Conservation (phyloP, 75 land plant genomes). For the Picea glauca region DNA sequence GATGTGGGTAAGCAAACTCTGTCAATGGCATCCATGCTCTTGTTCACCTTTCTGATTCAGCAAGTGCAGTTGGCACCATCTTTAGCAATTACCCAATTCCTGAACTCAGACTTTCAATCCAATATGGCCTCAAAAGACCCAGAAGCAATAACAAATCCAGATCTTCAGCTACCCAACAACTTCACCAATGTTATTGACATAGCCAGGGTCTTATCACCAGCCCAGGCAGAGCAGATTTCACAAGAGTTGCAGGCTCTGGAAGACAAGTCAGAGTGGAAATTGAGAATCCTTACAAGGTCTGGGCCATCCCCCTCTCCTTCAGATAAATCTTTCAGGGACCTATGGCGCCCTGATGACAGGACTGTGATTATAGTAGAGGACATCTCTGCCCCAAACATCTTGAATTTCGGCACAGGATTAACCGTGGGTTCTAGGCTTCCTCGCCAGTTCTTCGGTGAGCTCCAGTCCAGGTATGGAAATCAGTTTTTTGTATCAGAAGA, state of each 20-base stretch:
- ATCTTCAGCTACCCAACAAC: too few species aligned
- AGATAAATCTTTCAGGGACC: constrained; percentile 10
- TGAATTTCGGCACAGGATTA: constrained; percentile 18
- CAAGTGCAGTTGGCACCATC: background rate
- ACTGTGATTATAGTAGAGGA: constrained; percentile 21
- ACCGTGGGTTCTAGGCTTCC: constrained; percentile 13
- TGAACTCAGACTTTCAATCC: background rate
- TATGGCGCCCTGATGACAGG: constrained; percentile 26
- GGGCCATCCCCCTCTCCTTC: constrained; percentile 7
- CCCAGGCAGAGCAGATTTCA: background rate
- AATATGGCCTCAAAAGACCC: background rate
- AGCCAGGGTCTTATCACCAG: constrained; percentile 10
- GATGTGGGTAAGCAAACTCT: background rate
- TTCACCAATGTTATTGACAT: constrained; percentile 9
- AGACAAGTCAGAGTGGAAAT: constrained; percentile 12
- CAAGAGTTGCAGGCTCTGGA: constrained; percentile 13
- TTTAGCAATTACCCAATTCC: constrained; percentile 4
- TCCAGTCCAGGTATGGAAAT: constrained; percentile 26
- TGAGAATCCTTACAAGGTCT: constrained; percentile 16
- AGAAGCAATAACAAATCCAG: background rate
- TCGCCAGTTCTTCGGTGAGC: constrained; percentile 21
- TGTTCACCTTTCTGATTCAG: background rate
- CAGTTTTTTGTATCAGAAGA: constrained; percentile 24
- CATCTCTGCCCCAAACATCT: constrained; percentile 18
- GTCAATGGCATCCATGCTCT: background rate